These are phyloP conservation scores for Bipolaris victoriae DNA, from an alignment of 2,329 filamentous ascomycete species.

Conservation along the genomic window DNA sequence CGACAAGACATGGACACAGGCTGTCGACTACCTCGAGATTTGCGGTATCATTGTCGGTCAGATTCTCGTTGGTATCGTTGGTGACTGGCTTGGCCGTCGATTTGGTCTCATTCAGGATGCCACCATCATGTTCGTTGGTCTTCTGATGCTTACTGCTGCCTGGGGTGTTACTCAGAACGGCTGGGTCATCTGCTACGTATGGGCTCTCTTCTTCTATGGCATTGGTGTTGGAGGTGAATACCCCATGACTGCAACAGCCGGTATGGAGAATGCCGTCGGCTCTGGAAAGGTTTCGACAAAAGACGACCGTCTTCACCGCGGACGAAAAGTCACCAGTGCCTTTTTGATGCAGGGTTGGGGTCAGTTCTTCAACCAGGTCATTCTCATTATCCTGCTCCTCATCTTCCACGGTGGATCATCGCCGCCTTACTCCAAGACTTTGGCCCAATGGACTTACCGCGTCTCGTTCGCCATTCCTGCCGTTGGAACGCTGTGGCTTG, in stretches of 20 bases:
- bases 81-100: conserved; percentile 84
- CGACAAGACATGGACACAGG: conserved; percentile 77
- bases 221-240: conserved; percentile 82
- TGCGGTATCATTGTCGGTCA: conserved; percentile 92
- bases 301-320: conserved; percentile 92
- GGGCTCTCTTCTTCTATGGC: conserved; percentile 91
- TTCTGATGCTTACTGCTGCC: conserved; percentile 87
- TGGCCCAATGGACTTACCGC: conserved; percentile 89
- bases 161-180: conserved; percentile 89
- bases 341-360: conserved; percentile 99
- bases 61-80: conserved; percentile 80
- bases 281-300: conserved; percentile 85
- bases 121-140: conserved; percentile 88
- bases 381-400: conserved; percentile 83
- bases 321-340: conserved; percentile 91
- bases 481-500: conserved; percentile 88
- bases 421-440: conserved; percentile 74
- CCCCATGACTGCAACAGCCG: conserved; percentile 93
- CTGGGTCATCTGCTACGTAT: conserved; percentile 97
- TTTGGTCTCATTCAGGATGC: conserved; percentile 97
- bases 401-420: conserved; percentile 85
- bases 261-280: conserved; percentile 90
- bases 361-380: conserved; percentile 90
- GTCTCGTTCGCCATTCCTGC: conserved; percentile 91
- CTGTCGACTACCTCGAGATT: conserved; percentile 91